Evolutionary conservation across 768 basidiomycete species (phyloP).

Genomic region (Suillus paluster): DNA sequence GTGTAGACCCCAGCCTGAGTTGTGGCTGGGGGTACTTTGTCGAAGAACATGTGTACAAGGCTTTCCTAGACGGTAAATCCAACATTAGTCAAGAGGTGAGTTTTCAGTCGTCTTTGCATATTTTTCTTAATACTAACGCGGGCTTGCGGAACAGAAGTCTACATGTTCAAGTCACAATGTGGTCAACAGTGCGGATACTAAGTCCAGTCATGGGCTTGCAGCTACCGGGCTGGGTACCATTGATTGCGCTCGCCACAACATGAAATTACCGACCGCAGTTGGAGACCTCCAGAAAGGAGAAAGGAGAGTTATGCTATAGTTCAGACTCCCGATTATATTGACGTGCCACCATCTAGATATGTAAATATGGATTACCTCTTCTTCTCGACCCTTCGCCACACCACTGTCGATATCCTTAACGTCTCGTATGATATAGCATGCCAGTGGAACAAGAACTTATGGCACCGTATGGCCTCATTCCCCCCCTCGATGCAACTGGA

Average conservation of each 20-base stretch:
- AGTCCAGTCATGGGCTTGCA: conserved; percentile 9
- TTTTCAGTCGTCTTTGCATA: too few relatives aligned
- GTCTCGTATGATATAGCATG: conserved; percentile 24
- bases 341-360: too few relatives aligned
- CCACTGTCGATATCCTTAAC: conserved; percentile 7
- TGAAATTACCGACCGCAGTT: conserved; percentile 16
- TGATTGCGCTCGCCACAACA: conserved; percentile 28
- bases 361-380: too few relatives aligned
- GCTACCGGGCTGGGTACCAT: conserved; percentile 33
- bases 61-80: conserved; percentile 11
- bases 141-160: conserved; percentile 3
- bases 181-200: background rate
- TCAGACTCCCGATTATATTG: too few relatives aligned
- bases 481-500: background rate
- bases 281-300: too few relatives aligned
- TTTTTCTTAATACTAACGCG: background rate
- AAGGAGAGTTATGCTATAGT: conserved; percentile 4
- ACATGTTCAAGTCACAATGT: background rate
- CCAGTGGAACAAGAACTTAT: conserved; percentile 8
- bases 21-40: conserved; percentile 32
- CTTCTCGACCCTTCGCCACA: conserved; percentile 1
- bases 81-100: conserved; percentile 1
- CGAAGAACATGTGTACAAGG: conserved; percentile 21
- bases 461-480: background rate
- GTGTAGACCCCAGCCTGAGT: conserved; percentile 32